Evolutionary conservation across 2,329 filamentous ascomycete species (phyloP).

Genomic region (Claviceps pazoutovae): DNA sequence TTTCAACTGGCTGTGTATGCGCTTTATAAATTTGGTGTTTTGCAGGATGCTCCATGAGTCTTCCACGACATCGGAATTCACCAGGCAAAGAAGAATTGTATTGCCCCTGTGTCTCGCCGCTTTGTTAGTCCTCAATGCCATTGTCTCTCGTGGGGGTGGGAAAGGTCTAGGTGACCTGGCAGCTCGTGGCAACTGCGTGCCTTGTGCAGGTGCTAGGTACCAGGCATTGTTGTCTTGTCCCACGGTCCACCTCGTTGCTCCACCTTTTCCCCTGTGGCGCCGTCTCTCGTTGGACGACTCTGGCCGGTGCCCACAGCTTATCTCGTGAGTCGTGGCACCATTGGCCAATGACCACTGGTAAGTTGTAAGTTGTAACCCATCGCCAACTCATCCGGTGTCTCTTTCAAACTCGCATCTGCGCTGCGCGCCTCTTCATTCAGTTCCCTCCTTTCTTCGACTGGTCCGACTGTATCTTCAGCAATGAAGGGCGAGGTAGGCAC

Average conservation of each 20-base stretch:
- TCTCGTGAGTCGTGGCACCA: background rate
- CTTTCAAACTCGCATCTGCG: slow-evolving; percentile 13
- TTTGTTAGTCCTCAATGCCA: background rate
- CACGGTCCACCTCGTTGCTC: background rate
- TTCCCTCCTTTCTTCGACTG: slow-evolving; percentile 6
- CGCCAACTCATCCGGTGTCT: slow-evolving; percentile 15
- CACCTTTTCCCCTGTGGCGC: slow-evolving; percentile 4
- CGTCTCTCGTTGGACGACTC: slow-evolving; percentile 3
- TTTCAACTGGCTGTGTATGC: no score
- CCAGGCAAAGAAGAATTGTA: no score
- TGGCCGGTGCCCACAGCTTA: slow-evolving; percentile 1
- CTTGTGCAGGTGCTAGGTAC: slow-evolving; percentile 4
- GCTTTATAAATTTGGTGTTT: no score
- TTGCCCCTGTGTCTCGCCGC: no score
- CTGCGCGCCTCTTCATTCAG: slow-evolving; percentile 20
- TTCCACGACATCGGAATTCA: no score
- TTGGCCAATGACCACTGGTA: background rate
- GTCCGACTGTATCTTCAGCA: slow-evolving; percentile 10
- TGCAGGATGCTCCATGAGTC: no score
- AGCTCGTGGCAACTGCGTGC: no score
- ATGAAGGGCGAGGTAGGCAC: slow-evolving; percentile 43
- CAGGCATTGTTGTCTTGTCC: background rate
- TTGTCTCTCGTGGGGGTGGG: slow-evolving; percentile 5
- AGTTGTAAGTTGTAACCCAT: slow-evolving; percentile 11
- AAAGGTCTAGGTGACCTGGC: slow-evolving; percentile 4